Conservation (phyloP, 108 stramenopile species). For the Cyclotella atomus region DNA sequence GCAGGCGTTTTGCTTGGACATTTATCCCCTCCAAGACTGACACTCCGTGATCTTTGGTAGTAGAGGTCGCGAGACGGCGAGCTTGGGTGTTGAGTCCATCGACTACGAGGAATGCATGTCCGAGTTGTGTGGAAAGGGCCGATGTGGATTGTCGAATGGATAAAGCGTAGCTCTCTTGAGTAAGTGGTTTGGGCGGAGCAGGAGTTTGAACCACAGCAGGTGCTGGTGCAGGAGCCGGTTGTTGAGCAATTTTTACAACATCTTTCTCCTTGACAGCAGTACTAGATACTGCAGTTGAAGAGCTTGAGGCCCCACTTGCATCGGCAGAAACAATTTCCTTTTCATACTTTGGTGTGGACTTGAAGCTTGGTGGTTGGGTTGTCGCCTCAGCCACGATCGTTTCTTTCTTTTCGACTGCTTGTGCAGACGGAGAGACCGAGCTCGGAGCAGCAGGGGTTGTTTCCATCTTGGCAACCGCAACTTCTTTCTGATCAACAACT, state of each 20-base stretch:
- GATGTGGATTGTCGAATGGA: slow-evolving; percentile 34
- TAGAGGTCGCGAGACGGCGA: slow-evolving; percentile 21
- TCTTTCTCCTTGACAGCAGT: slow-evolving; percentile 1
- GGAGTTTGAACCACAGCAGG: not conserved
- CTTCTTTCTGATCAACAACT: too few relatives aligned
- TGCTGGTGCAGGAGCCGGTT: slow-evolving; percentile 1
- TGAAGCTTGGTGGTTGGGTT: not conserved
- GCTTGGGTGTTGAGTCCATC: slow-evolving; percentile 47
- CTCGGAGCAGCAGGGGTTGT: not conserved
- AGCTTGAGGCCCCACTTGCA: not conserved
- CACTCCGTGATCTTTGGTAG: slow-evolving; percentile 25
- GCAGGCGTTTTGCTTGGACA: slow-evolving; percentile 27
- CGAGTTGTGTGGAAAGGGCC: slow-evolving; percentile 36
- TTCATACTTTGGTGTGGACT: not conserved
- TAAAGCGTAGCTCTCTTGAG: slow-evolving; percentile 15
- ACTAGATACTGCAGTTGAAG: not conserved
- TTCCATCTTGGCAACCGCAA: not conserved
- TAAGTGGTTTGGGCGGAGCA: slow-evolving; percentile 1
- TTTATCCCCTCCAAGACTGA: slow-evolving; percentile 50
- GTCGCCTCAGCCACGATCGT: not conserved
- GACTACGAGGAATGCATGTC: slow-evolving; percentile 39
- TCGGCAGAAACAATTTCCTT: slow-evolving; percentile 9
- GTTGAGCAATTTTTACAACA: not conserved
- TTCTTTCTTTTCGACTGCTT: not conserved
- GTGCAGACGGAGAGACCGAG: not conserved